Evolutionary conservation across 192 early-diverging fungal species (phyloP).

Genomic region (Coemansia sp.): DNA sequence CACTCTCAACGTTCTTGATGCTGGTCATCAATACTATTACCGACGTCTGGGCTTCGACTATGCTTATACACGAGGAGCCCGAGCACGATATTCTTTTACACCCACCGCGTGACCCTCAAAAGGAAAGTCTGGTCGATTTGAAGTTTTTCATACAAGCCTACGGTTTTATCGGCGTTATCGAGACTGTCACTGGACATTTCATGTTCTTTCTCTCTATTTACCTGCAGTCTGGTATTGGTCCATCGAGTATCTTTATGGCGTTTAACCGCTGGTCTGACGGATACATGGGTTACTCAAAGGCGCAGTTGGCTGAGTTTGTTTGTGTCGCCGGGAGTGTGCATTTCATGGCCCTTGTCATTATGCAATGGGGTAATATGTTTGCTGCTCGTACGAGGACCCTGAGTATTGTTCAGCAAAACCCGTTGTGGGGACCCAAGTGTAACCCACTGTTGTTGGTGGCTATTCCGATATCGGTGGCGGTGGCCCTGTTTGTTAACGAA

Average conservation of each 20-base stretch:
- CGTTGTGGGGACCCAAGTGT: conserved; percentile 47
- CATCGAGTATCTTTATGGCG: conserved; percentile 59
- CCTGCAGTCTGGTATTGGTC: conserved; percentile 60
- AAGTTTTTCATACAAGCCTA: conserved; percentile 76
- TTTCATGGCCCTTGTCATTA: conserved; percentile 54
- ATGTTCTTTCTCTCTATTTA: conserved; percentile 76
- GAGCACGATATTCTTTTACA: conserved; percentile 74
- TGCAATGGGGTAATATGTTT: conserved; percentile 60
- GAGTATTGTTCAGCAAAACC: conserved; percentile 50
- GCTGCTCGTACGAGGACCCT: conserved; percentile 44
- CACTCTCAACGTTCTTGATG: conserved; percentile 81
- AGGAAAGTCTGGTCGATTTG: conserved; percentile 66
- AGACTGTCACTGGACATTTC: conserved; percentile 65
- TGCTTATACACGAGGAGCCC: conserved; percentile 76
- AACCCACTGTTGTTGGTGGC: conserved; percentile 40
- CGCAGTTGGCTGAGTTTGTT: conserved; percentile 53
- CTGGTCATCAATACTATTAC: conserved; percentile 70
- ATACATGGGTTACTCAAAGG: conserved; percentile 55
- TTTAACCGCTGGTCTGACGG: conserved; percentile 63
- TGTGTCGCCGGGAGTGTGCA: conserved; percentile 37
- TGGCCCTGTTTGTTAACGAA: conserved; percentile 37
- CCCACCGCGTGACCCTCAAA: conserved; percentile 70
- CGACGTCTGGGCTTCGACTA: conserved; percentile 64
- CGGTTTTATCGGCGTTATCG: conserved; percentile 73
- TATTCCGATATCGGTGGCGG: conserved; percentile 36